These are phyloP conservation scores for Colletotrichum magnum DNA, from an alignment of 2,329 filamentous ascomycete genomes.

Conservation along the genomic window DNA sequence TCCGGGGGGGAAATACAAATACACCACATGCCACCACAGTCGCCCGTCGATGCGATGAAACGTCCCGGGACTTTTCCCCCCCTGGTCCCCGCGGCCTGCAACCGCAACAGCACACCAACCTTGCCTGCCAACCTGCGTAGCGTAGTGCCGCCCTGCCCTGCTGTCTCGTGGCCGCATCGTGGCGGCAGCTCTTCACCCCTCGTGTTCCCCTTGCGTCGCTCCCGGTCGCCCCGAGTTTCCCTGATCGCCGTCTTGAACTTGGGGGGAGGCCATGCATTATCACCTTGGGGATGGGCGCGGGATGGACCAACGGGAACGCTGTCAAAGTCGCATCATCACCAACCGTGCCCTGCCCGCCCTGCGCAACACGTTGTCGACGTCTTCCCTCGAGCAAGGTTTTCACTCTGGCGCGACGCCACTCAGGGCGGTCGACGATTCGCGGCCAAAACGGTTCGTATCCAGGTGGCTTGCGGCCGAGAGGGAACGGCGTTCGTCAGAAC, in stretches of 20 bases:
- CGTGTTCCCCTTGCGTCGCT: conserved; percentile 18
- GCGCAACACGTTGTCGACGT: not conserved
- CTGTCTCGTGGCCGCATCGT: conserved; percentile 29
- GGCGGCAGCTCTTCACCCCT: conserved; percentile 38
- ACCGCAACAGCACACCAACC: conserved; percentile 7
- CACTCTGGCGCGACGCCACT: conserved; percentile 8
- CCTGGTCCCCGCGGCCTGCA: conserved; percentile 26
- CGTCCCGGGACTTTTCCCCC: conserved; percentile 24
- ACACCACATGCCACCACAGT: conserved; percentile 27
- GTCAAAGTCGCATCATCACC: conserved; percentile 24
- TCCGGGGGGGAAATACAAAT: conserved; percentile 23
- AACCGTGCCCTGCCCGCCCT: conserved; percentile 3
- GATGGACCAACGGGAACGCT: conserved; percentile 1
- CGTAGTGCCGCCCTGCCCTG: conserved; percentile 24
- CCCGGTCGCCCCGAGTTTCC: conserved; percentile 8
- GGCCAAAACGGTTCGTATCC: conserved; percentile 23
- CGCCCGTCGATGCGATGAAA: conserved; percentile 22
- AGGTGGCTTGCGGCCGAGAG: conserved; percentile 26
- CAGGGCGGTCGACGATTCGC: conserved; percentile 13
- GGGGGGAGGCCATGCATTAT: not conserved
- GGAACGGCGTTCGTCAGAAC: not conserved
- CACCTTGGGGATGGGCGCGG: not conserved
- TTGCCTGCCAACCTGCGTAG: not conserved
- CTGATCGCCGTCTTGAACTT: conserved; percentile 7
- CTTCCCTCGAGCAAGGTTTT: not conserved